A percentile compares a stretch with the other conserved stretches of the same genome.
Conservation (phyloP, 495 filamentous ascomycete genomes). For the Xylaria bambusicola region DNA sequence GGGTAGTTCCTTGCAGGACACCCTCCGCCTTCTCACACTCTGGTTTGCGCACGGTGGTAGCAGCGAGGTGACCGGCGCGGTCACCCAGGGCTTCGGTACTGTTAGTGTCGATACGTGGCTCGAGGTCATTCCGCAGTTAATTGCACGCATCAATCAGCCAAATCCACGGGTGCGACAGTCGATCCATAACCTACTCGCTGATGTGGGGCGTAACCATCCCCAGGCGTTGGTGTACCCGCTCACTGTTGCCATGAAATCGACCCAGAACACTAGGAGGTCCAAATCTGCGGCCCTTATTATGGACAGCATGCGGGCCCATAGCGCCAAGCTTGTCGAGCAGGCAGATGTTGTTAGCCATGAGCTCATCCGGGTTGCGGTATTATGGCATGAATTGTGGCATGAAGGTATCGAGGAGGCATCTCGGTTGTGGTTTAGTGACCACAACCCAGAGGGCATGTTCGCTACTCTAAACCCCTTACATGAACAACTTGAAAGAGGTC, state of each 20-base stretch:
- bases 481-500: constrained; percentile 82
- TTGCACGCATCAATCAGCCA: constrained; percentile 95
- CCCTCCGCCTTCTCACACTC: constrained; percentile 83
- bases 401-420: constrained; percentile 98
- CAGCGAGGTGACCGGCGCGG: constrained; percentile 78
- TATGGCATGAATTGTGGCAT: constrained; percentile 99
- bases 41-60: constrained; percentile 95
- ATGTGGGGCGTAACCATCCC: constrained; percentile 90
- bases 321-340: constrained; percentile 89
- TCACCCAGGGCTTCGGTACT: constrained; percentile 84
- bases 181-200: constrained; percentile 86
- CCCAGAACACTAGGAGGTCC: constrained; percentile 70
- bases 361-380: constrained; percentile 90
- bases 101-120: constrained; percentile 98
- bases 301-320: constrained; percentile 97
- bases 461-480: constrained; percentile 86
- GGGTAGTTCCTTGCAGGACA: constrained; percentile 93
- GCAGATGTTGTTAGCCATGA: constrained; percentile 92
- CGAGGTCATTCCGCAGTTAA: constrained; percentile 94
- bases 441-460: constrained; percentile 97
- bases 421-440: constrained; percentile 86
- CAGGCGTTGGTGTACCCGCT: constrained; percentile 99
- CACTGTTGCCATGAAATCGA: constrained; percentile 96
- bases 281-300: constrained; percentile 88
- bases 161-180: constrained; percentile 81